Evolutionary conservation across 148 eudicot genomes (phyloP), one percentile per base, ranked within the genome.

Genomic region (Chenopodium berlandieri): DNA sequence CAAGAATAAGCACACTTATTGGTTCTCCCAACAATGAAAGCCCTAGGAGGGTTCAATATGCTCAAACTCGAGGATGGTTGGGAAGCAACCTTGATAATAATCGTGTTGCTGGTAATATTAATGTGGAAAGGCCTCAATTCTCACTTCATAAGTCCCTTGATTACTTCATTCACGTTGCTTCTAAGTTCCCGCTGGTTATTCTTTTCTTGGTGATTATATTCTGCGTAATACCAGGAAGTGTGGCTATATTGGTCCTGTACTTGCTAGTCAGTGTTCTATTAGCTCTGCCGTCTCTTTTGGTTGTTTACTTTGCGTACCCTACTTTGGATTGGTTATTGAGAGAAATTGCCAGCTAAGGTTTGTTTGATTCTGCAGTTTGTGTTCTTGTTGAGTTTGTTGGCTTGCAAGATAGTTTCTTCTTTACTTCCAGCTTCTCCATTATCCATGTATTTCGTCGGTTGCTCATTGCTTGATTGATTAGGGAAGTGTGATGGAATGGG

Each of bases 251-350:
- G 83, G 80, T 81, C 74, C 75, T 89, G 65, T 88, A 86, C 77
- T 63, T 86, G 78, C 85, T 88, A 60, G 74, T 89, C 78, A 89
- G 84, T 22, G 80, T 89, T 79, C 81, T 90, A 65, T 75, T 88
- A 23, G 92, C 89, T 44, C 30, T 88, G 78, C 92, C 90, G 8
- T 84, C 92, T 16, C 78, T 88, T 70, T 82, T 90, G 83, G 83
- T 90, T 32, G 56, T 90, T 75, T 90, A 88, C 83, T 83, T 86
- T 85, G 89, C 88, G 9, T 90, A 83, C 75, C 88, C 90, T 67
- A 78, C 82, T 58, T 76, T 90, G 88, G 83, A 76, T 68, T 88
- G 92, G 92, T 84, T 90, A 54, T 40, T 90, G 73, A 88, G 88
- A 75, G 92, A 90, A 86, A 90, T 88, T 60, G 78, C 80, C 62